Evolutionary conservation across 164 flowering plant genomes (phyloP).

Genomic region (Vitis rotundifolia): DNA sequence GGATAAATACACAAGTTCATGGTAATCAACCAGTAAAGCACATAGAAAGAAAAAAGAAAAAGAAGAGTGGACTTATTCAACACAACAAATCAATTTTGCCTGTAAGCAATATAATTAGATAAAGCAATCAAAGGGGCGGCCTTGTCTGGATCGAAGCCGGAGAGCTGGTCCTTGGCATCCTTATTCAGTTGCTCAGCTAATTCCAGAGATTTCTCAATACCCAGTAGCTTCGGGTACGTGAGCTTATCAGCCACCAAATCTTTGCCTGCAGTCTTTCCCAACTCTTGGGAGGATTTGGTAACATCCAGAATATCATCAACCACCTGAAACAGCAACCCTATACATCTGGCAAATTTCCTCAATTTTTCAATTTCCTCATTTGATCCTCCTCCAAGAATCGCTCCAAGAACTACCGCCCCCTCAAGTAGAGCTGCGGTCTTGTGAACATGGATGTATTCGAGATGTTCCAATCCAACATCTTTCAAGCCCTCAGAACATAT

Average conservation of each 20-base stretch:
- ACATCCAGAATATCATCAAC: conserved; percentile 83
- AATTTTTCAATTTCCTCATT: conserved; percentile 57
- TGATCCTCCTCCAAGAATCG: conserved; percentile 69
- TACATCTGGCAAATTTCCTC: conserved; percentile 55
- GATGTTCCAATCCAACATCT: conserved; percentile 55
- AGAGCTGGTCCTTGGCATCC: conserved; percentile 55
- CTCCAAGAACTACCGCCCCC: conserved; percentile 69
- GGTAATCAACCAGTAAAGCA: background rate
- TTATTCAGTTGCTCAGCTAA: conserved; percentile 53
- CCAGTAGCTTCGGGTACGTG: conserved; percentile 72
- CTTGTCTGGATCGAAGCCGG: conserved; percentile 56
- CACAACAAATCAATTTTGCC: conserved; percentile 43
- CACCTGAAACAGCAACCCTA: conserved; percentile 77
- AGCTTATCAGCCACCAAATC: conserved; percentile 69
- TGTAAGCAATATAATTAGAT: conserved; percentile 67
- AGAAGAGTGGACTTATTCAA: no score
- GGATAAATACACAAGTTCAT: no score
- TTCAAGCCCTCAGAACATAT: conserved; percentile 48
- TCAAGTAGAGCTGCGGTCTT: conserved; percentile 76
- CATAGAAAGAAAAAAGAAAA: no score
- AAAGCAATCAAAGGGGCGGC: conserved; percentile 66
- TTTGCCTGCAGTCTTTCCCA: conserved; percentile 85
- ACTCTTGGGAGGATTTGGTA: conserved; percentile 58
- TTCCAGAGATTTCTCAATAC: conserved; percentile 63
- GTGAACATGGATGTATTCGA: conserved; percentile 70